Evolutionary conservation across 768 basidiomycete species (phyloP).

Genomic region (Mrakia gelida): DNA sequence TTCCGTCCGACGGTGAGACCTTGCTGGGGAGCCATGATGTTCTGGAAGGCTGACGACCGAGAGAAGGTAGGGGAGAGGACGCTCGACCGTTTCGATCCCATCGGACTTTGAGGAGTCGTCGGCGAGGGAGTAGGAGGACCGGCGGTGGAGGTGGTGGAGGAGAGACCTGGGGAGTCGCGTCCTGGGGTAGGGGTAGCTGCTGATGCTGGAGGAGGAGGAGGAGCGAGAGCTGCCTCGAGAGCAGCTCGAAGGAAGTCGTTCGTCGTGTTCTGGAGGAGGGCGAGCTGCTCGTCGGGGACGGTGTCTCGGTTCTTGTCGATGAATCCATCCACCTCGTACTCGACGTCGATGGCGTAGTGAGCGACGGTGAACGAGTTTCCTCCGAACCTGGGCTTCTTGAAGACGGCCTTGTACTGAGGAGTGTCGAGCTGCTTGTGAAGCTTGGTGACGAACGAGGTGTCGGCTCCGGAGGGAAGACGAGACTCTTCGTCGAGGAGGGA

Average conservation of each 20-base stretch:
- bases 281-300: slow-evolving; percentile 96
- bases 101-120: neutral
- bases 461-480: slow-evolving; percentile 86
- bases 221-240: slow-evolving; percentile 76
- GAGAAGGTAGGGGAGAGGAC: slow-evolving; percentile 8
- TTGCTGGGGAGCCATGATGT: neutral
- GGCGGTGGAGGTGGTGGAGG: slow-evolving; percentile 4
- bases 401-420: slow-evolving; percentile 77
- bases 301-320: slow-evolving; percentile 98
- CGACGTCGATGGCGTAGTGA: slow-evolving; percentile 96
- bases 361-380: slow-evolving; percentile 96
- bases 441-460: slow-evolving; percentile 88
- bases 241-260: slow-evolving; percentile 94
- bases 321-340: slow-evolving; percentile 97
- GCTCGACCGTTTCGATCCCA: slow-evolving; percentile 22
- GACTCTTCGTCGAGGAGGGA: slow-evolving; percentile 97
- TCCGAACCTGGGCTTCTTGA: slow-evolving; percentile 98
- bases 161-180: neutral
- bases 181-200: neutral
- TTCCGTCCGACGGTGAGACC: slow-evolving; percentile 25
- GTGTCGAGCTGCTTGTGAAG: slow-evolving; percentile 78
- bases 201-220: slow-evolving; percentile 38
- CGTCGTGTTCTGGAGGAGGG: slow-evolving; percentile 74
- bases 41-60: slow-evolving; percentile 14
- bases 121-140: neutral